Evolutionary conservation across 2,329 filamentous ascomycete species (phyloP).

Genomic region (Aureobasidium vineae): DNA sequence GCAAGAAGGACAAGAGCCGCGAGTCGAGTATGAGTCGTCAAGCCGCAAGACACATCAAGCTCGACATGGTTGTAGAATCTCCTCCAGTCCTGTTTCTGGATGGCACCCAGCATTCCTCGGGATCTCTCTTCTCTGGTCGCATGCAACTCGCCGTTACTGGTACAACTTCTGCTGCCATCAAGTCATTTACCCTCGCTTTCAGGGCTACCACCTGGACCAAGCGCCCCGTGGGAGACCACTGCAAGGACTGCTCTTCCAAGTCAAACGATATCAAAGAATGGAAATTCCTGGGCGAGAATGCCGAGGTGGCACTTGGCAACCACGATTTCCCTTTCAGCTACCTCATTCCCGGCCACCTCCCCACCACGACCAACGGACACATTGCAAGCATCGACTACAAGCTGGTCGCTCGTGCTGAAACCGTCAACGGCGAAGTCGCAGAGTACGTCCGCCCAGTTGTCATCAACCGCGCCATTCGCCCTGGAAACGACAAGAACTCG

Average conservation of each 20-base stretch:
- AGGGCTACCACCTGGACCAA: slow-evolving; percentile 71
- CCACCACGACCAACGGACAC: slow-evolving; percentile 73
- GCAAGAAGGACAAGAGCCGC: slow-evolving; percentile 33
- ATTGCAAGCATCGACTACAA: slow-evolving; percentile 75
- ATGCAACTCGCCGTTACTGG: slow-evolving; percentile 70
- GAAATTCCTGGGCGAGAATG: slow-evolving; percentile 64
- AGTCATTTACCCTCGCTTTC: slow-evolving; percentile 70
- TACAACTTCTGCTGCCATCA: slow-evolving; percentile 60
- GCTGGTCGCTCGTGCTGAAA: slow-evolving; percentile 66
- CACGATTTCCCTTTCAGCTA: slow-evolving; percentile 89
- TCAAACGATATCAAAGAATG: slow-evolving; percentile 73
- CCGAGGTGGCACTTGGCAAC: slow-evolving; percentile 37
- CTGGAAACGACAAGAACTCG: slow-evolving; percentile 79
- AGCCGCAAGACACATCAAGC: slow-evolving; percentile 48
- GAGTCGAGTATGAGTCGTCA: slow-evolving; percentile 30
- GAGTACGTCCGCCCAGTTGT: slow-evolving; percentile 66
- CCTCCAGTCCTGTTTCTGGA: slow-evolving; percentile 85
- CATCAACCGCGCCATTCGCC: slow-evolving; percentile 75
- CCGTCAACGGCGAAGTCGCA: slow-evolving; percentile 60
- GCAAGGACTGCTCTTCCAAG: slow-evolving; percentile 70
- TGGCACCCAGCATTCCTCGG: slow-evolving; percentile 68
- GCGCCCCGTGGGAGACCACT: slow-evolving; percentile 76
- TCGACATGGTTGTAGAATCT: slow-evolving; percentile 71
- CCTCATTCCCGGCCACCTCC: slow-evolving; percentile 80
- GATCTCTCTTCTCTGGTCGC: slow-evolving; percentile 81